phyloP scores from a whole-genome alignment of 805 yeast genomes.

The Candida silvatica region DNA sequence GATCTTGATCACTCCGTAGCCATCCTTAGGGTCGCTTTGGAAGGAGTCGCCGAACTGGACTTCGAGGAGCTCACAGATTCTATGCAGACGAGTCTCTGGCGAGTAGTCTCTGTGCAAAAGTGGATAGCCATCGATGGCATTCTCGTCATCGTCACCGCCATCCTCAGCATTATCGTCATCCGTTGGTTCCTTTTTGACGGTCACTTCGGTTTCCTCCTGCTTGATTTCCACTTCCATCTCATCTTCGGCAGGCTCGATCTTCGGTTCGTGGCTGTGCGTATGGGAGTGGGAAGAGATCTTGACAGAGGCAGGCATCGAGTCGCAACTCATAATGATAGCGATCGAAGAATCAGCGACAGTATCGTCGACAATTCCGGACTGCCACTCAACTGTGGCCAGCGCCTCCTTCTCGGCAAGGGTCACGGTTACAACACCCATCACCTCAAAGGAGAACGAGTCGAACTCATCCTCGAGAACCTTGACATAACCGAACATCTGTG shows the following conservation, averaged over 20 bases:
- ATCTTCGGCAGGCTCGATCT: background rate
- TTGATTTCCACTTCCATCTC: conserved; percentile 9
- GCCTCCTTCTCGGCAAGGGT: conserved; percentile 35
- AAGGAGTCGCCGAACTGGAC: conserved; percentile 89
- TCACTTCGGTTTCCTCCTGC: conserved; percentile 8
- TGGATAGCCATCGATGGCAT: background rate
- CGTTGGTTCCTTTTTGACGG: conserved; percentile 4
- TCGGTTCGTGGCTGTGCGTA: conserved; percentile 11
- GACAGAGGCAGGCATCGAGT: conserved; percentile 91
- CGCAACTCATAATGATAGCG: conserved; percentile 85
- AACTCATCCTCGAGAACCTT: conserved; percentile 50
- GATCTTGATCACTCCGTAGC: conserved; percentile 54
- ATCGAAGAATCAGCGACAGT: conserved; percentile 91
- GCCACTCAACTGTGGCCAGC: conserved; percentile 76
- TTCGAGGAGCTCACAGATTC: conserved; percentile 53
- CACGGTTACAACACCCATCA: conserved; percentile 59
- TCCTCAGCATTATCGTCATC: conserved; percentile 5
- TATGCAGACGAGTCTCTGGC: conserved; percentile 32
- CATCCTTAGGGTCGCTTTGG: conserved; percentile 28
- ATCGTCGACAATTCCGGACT: conserved; percentile 81
- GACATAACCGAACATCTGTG: conserved; percentile 90
- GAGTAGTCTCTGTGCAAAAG: conserved; percentile 25
- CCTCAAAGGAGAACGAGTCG: conserved; percentile 38
- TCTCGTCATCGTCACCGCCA: background rate
- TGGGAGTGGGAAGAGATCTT: conserved; percentile 60